Evolutionary conservation across 2,329 filamentous ascomycete genomes (phyloP).

Genomic region (Trichophyton equinum): DNA sequence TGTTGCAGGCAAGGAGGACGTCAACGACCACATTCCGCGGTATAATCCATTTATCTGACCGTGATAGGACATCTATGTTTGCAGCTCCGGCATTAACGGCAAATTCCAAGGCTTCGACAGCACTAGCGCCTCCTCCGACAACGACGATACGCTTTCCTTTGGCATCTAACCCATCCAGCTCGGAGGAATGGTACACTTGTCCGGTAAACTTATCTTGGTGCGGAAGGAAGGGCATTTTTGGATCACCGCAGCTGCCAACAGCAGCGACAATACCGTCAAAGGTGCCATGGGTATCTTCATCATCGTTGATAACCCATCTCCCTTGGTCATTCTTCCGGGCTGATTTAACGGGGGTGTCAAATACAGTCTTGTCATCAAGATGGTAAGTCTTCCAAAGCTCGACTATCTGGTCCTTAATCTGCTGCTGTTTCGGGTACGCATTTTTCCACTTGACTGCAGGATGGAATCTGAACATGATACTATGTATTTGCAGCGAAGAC

Average conservation of each 20-base stretch:
- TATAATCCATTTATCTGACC: conserved; percentile 79
- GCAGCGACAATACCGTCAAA: conserved; percentile 72
- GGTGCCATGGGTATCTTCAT: conserved; percentile 53
- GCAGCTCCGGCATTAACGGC: conserved; percentile 53
- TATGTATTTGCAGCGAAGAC: conserved; percentile 71
- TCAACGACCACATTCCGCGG: conserved; percentile 67
- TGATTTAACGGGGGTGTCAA: conserved; percentile 56
- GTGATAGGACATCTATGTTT: conserved; percentile 59
- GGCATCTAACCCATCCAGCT: conserved; percentile 59
- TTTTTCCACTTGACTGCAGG: conserved; percentile 61
- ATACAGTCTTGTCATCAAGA: conserved; percentile 57
- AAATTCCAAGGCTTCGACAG: conserved; percentile 73
- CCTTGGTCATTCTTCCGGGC: conserved; percentile 57
- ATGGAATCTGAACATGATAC: conserved; percentile 78
- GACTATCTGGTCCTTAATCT: conserved; percentile 61
- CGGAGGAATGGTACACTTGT: conserved; percentile 59
- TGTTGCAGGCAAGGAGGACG: conserved; percentile 59
- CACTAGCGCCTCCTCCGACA: conserved; percentile 67
- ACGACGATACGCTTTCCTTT: conserved; percentile 64
- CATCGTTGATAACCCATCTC: conserved; percentile 66
- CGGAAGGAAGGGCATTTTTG: conserved; percentile 57
- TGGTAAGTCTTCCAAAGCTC: conserved; percentile 64
- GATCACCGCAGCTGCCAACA: conserved; percentile 67
- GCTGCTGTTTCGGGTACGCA: conserved; percentile 64
- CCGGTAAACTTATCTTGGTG: conserved; percentile 63